Conservation (phyloP, 73 alveolate species). For the Stentor roeselii region DNA sequence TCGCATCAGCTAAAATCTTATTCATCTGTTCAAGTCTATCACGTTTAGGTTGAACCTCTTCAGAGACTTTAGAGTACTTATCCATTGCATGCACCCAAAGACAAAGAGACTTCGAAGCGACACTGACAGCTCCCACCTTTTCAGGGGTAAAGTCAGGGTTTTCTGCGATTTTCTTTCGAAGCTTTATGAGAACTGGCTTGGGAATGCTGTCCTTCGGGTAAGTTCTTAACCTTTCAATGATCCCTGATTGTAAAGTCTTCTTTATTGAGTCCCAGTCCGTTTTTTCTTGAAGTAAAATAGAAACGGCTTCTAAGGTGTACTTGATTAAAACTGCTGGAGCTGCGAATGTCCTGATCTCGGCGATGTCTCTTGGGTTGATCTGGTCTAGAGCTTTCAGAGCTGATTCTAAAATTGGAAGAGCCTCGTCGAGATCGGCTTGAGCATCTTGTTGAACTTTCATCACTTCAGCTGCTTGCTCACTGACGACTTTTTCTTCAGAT, state of each 20-base stretch:
- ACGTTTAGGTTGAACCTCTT: slow-evolving; percentile 69
- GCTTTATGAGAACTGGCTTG: slow-evolving; percentile 48
- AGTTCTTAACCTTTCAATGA: slow-evolving; percentile 58
- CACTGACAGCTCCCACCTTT: slow-evolving; percentile 63
- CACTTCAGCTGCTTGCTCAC: slow-evolving; percentile 69
- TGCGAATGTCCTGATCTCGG: slow-evolving; percentile 65
- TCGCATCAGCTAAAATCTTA: slow-evolving; percentile 67
- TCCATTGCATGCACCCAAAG: slow-evolving; percentile 85
- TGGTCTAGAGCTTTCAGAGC: slow-evolving; percentile 96
- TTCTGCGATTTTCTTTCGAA: slow-evolving; percentile 57
- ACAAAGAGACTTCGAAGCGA: slow-evolving; percentile 76
- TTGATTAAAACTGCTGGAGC: neutral
- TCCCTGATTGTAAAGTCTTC: slow-evolving; percentile 53
- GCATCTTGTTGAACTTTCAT: slow-evolving; percentile 90
- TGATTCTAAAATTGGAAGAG: slow-evolving; percentile 95
- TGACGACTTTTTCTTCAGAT: slow-evolving; percentile 92
- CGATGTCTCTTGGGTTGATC: slow-evolving; percentile 82
- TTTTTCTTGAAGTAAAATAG: slow-evolving; percentile 65
- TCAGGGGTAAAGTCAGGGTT: slow-evolving; percentile 74
- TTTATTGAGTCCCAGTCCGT: slow-evolving; percentile 74
- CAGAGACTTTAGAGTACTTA: slow-evolving; percentile 71
- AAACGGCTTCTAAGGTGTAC: slow-evolving; percentile 58
- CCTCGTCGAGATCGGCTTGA: slow-evolving; percentile 92
- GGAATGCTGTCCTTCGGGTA: slow-evolving; percentile 62
- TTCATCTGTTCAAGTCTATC: slow-evolving; percentile 78